Percentiles rank a stretch among this genome's conserved stretches.
Evolutionary conservation across 2,329 filamentous ascomycete species (phyloP).

Genomic region (Aspergillus latus): DNA sequence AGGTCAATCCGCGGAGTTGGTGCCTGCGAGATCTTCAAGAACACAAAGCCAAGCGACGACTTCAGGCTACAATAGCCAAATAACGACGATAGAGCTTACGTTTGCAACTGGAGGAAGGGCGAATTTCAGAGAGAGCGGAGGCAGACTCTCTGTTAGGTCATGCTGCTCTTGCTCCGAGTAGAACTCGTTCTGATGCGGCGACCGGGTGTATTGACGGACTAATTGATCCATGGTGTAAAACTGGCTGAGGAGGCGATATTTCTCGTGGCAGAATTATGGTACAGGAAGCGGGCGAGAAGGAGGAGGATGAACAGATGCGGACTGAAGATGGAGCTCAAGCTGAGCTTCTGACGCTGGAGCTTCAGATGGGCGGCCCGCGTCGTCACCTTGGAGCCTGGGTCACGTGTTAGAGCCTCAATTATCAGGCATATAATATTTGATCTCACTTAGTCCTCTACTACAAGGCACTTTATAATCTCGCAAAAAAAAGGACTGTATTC

Average conservation of each 20-base stretch:
- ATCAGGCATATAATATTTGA: constrained; percentile 8
- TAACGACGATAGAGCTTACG: constrained; percentile 54
- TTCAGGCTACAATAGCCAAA: neutral
- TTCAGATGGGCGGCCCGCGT: constrained; percentile 10
- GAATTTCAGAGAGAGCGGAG: constrained; percentile 86
- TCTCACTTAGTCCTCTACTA: neutral
- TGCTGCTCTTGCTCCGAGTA: constrained; percentile 71
- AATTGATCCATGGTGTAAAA: constrained; percentile 75
- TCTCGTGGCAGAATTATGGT: neutral
- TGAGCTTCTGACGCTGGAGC: constrained; percentile 23
- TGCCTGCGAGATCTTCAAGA: no score
- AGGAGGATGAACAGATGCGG: constrained; percentile 11
- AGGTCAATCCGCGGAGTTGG: neutral
- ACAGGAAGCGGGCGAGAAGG: constrained; percentile 3
- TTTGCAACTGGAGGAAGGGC: constrained; percentile 90
- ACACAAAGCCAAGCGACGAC: neutral
- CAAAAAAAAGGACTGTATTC: neutral
- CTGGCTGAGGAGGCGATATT: constrained; percentile 2
- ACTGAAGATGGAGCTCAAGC: constrained; percentile 15
- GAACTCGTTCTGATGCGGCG: constrained; percentile 71
- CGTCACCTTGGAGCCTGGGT: constrained; percentile 19
- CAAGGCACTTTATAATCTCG: neutral
- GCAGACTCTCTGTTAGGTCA: constrained; percentile 68
- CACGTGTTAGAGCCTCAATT: constrained; percentile 15
- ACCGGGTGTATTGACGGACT: constrained; percentile 85